Percentiles rank a stretch among this genome's conserved stretches.
Evolutionary conservation across 805 yeast genomes (phyloP).

Genomic region (Candida hungchunana): DNA sequence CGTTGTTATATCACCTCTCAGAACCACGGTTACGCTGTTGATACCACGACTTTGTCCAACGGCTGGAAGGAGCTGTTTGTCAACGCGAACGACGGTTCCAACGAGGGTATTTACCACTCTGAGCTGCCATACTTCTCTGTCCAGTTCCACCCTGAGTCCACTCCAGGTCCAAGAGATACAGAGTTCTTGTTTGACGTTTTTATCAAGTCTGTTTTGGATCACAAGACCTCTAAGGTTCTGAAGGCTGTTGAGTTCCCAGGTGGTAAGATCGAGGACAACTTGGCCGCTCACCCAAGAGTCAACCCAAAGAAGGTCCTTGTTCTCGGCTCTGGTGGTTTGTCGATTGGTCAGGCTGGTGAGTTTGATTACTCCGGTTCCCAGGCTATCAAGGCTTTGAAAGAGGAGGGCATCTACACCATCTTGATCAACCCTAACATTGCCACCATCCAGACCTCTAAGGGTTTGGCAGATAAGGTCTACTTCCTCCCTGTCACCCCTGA

Average conservation of each 20-base stretch:
- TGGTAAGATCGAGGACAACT: constrained; percentile 70
- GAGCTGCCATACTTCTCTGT: constrained; percentile 91
- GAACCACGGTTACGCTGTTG: constrained; percentile 98
- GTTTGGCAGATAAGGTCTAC: constrained; percentile 96
- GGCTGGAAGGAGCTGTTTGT: constrained; percentile 95
- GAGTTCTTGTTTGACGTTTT: constrained; percentile 95
- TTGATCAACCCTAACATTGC: constrained; percentile 97
- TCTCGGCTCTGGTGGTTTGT: constrained; percentile 96
- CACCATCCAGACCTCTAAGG: constrained; percentile 96
- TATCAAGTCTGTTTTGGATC: constrained; percentile 69
- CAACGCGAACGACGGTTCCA: constrained; percentile 94
- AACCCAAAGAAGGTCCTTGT: constrained; percentile 88
- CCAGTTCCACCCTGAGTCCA: constrained; percentile 98
- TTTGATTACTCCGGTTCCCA: constrained; percentile 98
- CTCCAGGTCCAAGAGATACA: constrained; percentile 99
- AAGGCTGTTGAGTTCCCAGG: constrained; percentile 89
- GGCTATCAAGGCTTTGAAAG: constrained; percentile 97
- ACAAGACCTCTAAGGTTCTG: constrained; percentile 48
- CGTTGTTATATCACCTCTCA: constrained; percentile 98
- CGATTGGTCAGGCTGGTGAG: constrained; percentile 99
- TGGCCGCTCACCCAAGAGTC: constrained; percentile 70
- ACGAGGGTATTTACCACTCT: constrained; percentile 95
- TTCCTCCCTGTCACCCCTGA: constrained; percentile 97
- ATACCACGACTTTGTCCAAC: constrained; percentile 60
- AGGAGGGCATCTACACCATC: constrained; percentile 95